These are phyloP conservation scores for Rhizopus arrhizus DNA, from an alignment of 371 early-diverging fungal genomes.

Conservation along the genomic window DNA sequence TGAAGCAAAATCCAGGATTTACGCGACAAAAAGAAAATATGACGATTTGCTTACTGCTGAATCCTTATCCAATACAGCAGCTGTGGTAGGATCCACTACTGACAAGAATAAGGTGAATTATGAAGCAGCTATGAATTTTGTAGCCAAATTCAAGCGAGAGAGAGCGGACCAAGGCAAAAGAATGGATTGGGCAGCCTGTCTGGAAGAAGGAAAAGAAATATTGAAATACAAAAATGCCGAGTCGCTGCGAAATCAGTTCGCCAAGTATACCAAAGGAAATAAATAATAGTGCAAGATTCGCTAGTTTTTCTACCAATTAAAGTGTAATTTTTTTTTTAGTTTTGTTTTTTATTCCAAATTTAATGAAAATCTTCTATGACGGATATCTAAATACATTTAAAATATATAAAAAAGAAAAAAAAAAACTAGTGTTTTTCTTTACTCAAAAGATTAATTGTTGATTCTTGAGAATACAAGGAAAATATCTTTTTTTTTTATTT, in stretches of 20 bases:
- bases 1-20: slow-evolving; percentile 2
- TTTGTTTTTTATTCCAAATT: no score
- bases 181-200: slow-evolving; percentile 19
- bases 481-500: no score
- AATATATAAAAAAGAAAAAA: no score
- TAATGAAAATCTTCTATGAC: no score
- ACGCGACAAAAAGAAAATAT: not conserved
- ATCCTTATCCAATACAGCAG: not conserved
- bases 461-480: no score
- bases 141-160: slow-evolving; percentile 8
- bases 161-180: slow-evolving; percentile 9
- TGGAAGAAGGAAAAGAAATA: slow-evolving; percentile 17
- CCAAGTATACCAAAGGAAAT: slow-evolving; percentile 17
- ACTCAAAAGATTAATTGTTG: no score
- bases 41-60: slow-evolving; percentile 3
- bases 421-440: no score
- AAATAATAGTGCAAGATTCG: no score
- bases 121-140: slow-evolving; percentile 16
- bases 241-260: slow-evolving; percentile 13
- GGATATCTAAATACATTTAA: no score
- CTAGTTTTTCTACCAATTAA: no score
- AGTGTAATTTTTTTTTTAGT: no score
- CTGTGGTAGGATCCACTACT: slow-evolving; percentile 6
- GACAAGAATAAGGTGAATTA: slow-evolving; percentile 9
- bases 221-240: slow-evolving; percentile 23